Evolutionary conservation across 2,329 filamentous ascomycete species (phyloP), one percentile per base, ranked within the genome.

Genomic region (Trichoderma aggressivum): DNA sequence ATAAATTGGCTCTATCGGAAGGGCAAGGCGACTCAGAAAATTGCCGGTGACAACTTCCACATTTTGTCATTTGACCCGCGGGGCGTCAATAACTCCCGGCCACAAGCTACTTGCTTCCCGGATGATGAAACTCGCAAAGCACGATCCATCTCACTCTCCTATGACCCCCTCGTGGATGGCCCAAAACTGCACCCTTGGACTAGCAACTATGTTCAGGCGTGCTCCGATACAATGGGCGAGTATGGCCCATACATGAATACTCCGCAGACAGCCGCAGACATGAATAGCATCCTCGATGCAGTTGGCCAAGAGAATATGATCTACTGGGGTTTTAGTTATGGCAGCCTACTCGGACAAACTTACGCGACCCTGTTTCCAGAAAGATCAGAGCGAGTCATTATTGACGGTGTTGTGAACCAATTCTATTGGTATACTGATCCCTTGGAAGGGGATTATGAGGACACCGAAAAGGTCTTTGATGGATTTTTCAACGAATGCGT

Each of bases 201-300:
- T 1, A 74, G 79, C 24, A 84, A 83, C 70, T 81, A 78, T 62
- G 84, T 79, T 4, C 77, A 76, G 12, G 81, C 82, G 0, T 86
- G 84, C 61, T 72, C 74, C 5, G 84, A 86, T 12, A 84, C 77
- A 1, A 83, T 82, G 79, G 84, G 83, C 0, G 82, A 84, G 61
- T 76, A 85, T 72, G 82, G 80, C 3, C 73, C 73, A 8, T 85
- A 86, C 72, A 77, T 86, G 71, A 85, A 86, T 69, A 86, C 85
- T 0, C 84, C 84, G 0, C 84, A 86, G 74, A 84, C 83, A 0
- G 85, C 84, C 14, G 82, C 84, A 47, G 85, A 87, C 71, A 86
- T 86, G 84, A 84, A 85, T 73, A 81, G 77, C n/a, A 86, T 86
- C 26, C 77, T 86, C 1, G 82, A 85, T 60, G 83, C 78, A 18